Evolutionary conservation across 305 asterid genomes (phyloP), one percentile per base, ranked within the genome.

Genomic region (Rubia balearica): DNA sequence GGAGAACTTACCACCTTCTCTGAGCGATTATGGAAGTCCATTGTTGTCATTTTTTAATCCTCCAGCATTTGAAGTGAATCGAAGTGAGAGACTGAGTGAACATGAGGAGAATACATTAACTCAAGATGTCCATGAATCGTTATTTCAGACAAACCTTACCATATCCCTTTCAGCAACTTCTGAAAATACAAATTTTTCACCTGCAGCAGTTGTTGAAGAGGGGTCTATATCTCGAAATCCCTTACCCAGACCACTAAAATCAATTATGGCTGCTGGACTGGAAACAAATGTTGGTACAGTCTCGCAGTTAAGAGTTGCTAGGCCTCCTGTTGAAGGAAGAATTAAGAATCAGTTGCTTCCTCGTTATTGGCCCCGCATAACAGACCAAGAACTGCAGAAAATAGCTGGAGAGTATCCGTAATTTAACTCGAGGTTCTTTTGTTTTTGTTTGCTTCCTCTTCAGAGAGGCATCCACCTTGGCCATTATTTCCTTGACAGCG

Each of bases 251-350:
- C 87, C 87, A 17, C 89, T 89, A 53, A 85, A 75, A 71, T 80
- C 87, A 51, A 59, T 82, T 75, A 77, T 86, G 68, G 81, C 83
- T 59, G 61, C 83, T 67, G 89, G 96, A 63, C 68, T 80, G 71
- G 93, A 86, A 66, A 71, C 85, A 61, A 88, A 76, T 77, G 81
- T 80, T 67, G 74, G 84, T 77, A 70, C 84, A 61, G 66, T 83
- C 79, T 77, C 96, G 48, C 96, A 87, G 72, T 74, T 93, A 74
- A 95, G 97, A 7, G 90, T 89, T 71, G 96, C 98, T 53, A 86
- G 98, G 84, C 97, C 97, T 68, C 98, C 97, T 33, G 87, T 89
- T 69, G 98, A 91, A 88, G 97, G 98, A 77, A 83, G 96, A 80
- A 83, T 85, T 61, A 91, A 89, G 81, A 90, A 85, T 78, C 98